Base-by-base conservation (phyloP, 768 basidiomycete species). In the Tephrocybe sp. region DNA sequence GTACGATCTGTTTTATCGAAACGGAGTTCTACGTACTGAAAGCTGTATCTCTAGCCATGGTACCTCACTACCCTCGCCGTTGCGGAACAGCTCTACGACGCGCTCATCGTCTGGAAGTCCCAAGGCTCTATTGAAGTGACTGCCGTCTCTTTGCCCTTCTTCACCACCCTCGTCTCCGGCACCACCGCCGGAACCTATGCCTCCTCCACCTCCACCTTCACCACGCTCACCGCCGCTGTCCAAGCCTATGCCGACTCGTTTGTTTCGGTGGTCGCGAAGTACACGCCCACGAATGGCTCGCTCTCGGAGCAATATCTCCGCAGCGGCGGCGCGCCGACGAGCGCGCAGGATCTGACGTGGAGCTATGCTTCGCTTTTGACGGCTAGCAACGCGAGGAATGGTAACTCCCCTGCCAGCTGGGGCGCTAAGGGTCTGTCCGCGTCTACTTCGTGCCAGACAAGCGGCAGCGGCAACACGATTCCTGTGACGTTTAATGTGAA, bases 31-130 rank as follows among this genome's bases (percentile, higher is more conserved):
- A 45, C 51, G 14, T 53, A 26, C 22, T 4, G 34, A 26, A 13
- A 4, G 10, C 23, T 47, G 41, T 6, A 5, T 11, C 3, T 9
- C 7, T 3, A 87, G 83, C 85, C 87, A 2, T 90, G 88, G 88
- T 90, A 89, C 63, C 72, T 89, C n/a, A 64, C 82, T 11, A 87
- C 83, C 0, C 73, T 81, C 47, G 85, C 87, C 4, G 84, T 84
- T 19, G 83, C 87, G 3, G 86, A 88, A 61, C 87, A 86, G 69
- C 80, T 89, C 54, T 89, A 90, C 60, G 80, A 85, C 48, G 79
- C 87, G 0, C 72, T 88, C 48, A 72, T 73, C 42, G 83, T 84
- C 23, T 90, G 88, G 87, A 69, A 78, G 4, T 59, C 62, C 0
- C 72, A 76, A 58, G 75, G 75, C 31, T 70, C 66, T 3, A 55